A percentile compares a stretch with the other conserved stretches of the same genome.
phyloP scores from a whole-genome alignment of 768 basidiomycete species.

The Porphyrellus cyaneotinctus region DNA sequence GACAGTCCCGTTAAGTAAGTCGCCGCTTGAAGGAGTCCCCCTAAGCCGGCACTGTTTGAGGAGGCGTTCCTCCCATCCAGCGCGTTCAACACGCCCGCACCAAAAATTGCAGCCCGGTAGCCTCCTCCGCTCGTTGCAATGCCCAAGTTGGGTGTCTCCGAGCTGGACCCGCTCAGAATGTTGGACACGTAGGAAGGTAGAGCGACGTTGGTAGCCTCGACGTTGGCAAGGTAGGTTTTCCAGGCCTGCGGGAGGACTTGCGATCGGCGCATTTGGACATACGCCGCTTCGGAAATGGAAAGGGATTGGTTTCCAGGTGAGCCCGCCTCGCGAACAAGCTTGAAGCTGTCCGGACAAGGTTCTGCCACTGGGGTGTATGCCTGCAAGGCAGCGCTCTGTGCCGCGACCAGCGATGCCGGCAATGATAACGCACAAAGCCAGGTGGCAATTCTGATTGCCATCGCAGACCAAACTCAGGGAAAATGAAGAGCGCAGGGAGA shows the following conservation, averaged over 20 bases:
- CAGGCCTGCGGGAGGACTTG: constrained; percentile 38
- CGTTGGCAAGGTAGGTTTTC: constrained; percentile 37
- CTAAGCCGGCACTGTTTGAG: constrained; percentile 37
- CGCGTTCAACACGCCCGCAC: constrained; percentile 46
- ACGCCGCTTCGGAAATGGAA: constrained; percentile 33
- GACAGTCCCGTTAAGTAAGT: constrained; percentile 52
- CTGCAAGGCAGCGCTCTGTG: constrained; percentile 20
- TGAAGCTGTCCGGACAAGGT: constrained; percentile 20
- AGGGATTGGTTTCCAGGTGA: constrained; percentile 30
- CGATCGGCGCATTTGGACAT: constrained; percentile 32
- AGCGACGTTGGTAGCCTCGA: constrained; percentile 26
- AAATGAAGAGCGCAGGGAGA: too few species aligned
- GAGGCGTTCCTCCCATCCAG: constrained; percentile 48
- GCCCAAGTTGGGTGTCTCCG: constrained; percentile 36
- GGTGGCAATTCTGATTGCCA: not conserved
- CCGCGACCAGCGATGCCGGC: constrained; percentile 5
- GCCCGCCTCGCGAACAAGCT: constrained; percentile 29
- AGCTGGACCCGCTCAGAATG: constrained; percentile 27
- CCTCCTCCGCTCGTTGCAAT: constrained; percentile 57
- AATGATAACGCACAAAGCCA: constrained; percentile 14
- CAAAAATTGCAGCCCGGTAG: constrained; percentile 50
- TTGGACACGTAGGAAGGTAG: constrained; percentile 34
- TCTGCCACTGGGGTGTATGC: constrained; percentile 21
- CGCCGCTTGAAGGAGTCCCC: constrained; percentile 50
- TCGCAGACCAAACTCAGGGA: too few species aligned